These are phyloP conservation scores for Saxophila tyrrhenica DNA, from an alignment of 495 filamentous ascomycete genomes.

Conservation along the genomic window DNA sequence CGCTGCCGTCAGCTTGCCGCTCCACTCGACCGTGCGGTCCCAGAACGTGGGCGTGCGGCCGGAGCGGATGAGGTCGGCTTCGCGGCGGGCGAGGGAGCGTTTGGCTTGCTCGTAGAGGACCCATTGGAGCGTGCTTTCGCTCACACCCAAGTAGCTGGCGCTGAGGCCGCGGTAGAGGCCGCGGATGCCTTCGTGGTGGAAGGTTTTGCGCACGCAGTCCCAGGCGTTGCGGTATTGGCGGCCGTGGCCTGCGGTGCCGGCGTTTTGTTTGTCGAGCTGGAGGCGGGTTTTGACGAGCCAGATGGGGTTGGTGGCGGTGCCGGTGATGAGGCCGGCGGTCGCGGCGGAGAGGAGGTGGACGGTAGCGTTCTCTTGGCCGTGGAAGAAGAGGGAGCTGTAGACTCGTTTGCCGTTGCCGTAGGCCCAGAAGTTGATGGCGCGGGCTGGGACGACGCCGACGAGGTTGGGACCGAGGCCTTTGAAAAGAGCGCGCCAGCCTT, in stretches of 20 bases:
- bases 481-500: conserved; percentile 77
- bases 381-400: conserved; percentile 53
- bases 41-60: conserved; percentile 46
- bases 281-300: conserved; percentile 86
- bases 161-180: conserved; percentile 79
- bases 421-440: conserved; percentile 78
- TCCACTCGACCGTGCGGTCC: conserved; percentile 55
- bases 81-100: conserved; percentile 45
- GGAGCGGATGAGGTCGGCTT: conserved; percentile 40
- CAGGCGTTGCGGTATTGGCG: conserved; percentile 68
- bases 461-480: conserved; percentile 83
- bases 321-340: conserved; percentile 64
- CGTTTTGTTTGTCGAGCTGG: conserved; percentile 68
- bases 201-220: conserved; percentile 67
- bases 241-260: conserved; percentile 39
- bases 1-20: conserved; percentile 62
- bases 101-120: conserved; percentile 83
- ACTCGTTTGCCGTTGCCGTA: conserved; percentile 82
- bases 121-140: conserved; percentile 79
- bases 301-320: conserved; percentile 82
- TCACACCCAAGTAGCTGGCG: conserved; percentile 76
- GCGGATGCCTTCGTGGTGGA: conserved; percentile 62
- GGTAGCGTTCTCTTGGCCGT: conserved; percentile 52
- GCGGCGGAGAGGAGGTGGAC: conserved; percentile 66
- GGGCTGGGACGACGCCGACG: conserved; percentile 74